These are phyloP conservation scores for Citrus mangshanensis DNA, from an alignment of 345 rosid genomes.

Conservation along the genomic window DNA sequence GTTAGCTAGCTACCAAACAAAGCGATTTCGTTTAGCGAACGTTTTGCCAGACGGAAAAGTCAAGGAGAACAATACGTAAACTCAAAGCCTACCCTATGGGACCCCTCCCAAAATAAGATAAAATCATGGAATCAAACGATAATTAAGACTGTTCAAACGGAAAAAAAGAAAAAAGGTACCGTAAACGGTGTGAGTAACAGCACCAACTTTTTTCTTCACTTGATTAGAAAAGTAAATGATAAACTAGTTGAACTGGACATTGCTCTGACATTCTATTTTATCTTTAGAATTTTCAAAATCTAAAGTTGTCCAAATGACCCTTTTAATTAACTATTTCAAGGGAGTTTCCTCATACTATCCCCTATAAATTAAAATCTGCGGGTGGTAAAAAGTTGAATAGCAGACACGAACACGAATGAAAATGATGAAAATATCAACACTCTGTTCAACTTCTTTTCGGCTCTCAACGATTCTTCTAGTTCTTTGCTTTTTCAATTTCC, in stretches of 20 bases:
- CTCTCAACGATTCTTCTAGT: slow-evolving; percentile 7
- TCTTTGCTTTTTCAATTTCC: slow-evolving; percentile 1
- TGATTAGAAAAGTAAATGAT: background rate
- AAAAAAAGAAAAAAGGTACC: background rate
- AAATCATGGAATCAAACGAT: too few species aligned
- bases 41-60: too few species aligned
- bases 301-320: background rate
- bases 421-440: background rate
- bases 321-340: background rate
- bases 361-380: background rate
- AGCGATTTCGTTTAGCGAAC: too few species aligned
- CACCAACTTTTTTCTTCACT: background rate
- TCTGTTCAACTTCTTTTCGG: background rate
- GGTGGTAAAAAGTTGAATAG: background rate
- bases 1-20: too few species aligned
- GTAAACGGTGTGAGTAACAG: background rate
- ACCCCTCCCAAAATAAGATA: too few species aligned
- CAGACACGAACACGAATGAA: background rate
- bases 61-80: too few species aligned
- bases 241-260: too few species aligned
- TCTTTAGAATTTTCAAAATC: background rate
- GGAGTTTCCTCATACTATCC: background rate
- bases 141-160: background rate
- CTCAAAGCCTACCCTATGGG: too few species aligned
- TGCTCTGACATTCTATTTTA: too few species aligned